Base-by-base conservation (phyloP, 1,139 yeast genomes). In the Blastobotrys raffinosifermentans region DNA sequence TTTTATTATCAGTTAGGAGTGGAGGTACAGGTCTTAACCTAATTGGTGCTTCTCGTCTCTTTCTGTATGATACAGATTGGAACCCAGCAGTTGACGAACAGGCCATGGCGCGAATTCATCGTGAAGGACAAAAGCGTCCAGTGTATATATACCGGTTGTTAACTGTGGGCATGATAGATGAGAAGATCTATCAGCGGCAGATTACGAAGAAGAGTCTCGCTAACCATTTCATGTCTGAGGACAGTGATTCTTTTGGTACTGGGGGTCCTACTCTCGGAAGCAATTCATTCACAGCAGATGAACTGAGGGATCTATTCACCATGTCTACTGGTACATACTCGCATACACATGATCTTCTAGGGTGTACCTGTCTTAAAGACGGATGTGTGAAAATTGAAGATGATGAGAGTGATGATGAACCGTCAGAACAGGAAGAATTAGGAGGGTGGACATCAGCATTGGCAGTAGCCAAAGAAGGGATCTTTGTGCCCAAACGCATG, bases 11-110 rank as follows among this genome's bases (percentile, higher is more conserved):
- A 2, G 82, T 96, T 0, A 86, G 87, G 55, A 80, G 95, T 3
- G 99, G 99, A 2, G 99, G 99, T 0, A 79, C 83, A 45, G 99
- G 99, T 0, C 67, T 91, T 29, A 93, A 91, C 53, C 65, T 91
- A 26, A 72, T 85, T 20, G 98, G 98, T 1, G 98, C 95, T 0
- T 86, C 95, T 0, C 66, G 97, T 20, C 63, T 91, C 23, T 71
- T 91, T 2, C 61, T 91, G 17, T 83, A 83, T 53, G 97, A 87
- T 53, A 83, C 89, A 44, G 96, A 87, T 54, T 85, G 95, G 95
- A 91, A 93, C 48, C 98, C 98, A 0, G 77, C 96, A 0, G 73
- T 83, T 9, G 99, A 91, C 57, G 60, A 83, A 19, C 99, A 91
- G 58, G 95, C 97, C 0, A 86, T 91, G 94, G 95, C 96, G 1